Base-by-base conservation (phyloP, 805 yeast species). In the Priceomyces haplophilus region DNA sequence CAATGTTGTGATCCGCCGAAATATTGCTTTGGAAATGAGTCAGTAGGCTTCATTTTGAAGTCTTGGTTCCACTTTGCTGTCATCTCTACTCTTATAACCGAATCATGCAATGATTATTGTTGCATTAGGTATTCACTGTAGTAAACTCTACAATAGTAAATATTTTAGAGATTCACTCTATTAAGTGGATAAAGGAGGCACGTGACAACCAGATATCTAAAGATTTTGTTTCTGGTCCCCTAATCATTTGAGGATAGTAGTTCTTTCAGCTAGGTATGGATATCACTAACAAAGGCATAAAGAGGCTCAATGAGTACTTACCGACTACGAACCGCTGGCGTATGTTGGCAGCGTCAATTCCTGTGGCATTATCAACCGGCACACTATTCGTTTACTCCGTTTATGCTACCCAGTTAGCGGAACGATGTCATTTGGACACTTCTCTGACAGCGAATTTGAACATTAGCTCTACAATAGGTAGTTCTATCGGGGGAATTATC, bases 331-430 rank as follows among this genome's bases (percentile, higher is more conserved):
- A 60, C 35, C 58, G 48, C 31, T 61, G 65, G 65, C 40, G 57
- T 7, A 49, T 53, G 7, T 49, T 64, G 29, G 34, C 49, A 6
- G 49, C 61, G 11, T 52, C 65, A 6, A 49, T 64, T 7, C 67
- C 68, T 1, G 67, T 64, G 16, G 60, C 67, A 0, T 46, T 64
- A n/a, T 50, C 68, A 0, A 49, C 65, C 19, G 69, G 69, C 7
- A 62, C 69, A 2, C 38, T 64, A 5, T 64, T 64, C 45, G 66
- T 63, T 7, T 64, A 52, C 46, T 64, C 69, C 2, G 61, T 63
- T 2, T 64, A 60, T 41, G 56, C 56, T 16, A 62, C 69, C 7
- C 64, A 62, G 37, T 51, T 64, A 33, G 66, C 65, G 3, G 59
- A 59, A 12, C 41, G 44, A 34, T 64, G 69, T 49, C 50, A 55